Evolutionary conservation across 192 early-diverging fungal genomes (phyloP), one percentile per base, ranked within the genome.

Genomic region (Cladochytrium replicatum): DNA sequence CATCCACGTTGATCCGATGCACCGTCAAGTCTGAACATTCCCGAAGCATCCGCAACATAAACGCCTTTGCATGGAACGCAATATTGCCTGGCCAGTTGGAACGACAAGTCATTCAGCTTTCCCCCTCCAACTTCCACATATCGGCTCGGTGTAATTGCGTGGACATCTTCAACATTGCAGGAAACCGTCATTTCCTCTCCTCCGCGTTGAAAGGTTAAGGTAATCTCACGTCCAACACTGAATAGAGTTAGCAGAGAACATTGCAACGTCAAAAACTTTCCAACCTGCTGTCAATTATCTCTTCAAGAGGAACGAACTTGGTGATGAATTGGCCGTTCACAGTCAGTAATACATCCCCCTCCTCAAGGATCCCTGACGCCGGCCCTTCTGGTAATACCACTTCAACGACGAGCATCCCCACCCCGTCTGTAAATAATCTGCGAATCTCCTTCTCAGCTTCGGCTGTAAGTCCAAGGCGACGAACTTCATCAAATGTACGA

Each of bases 51-150:
- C n/a, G 87, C 71, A 7, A 92, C 79, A 68, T 86, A 90, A 0
- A 89, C 84, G 29, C 93, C 93, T 17, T 70, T 66, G 4, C 80
- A 57, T 24, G 72, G 62, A 24, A 80, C 58, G 19, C 46, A 54
- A 46, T 63, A 75, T 38, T 71, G 67, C 22, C 74, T 49, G 0
- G 68, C 68, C 3, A 78, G 64, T 62, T 72, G 69, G 45, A 78
- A 71, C 11, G 57, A 68, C 22, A 81, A 48, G 24, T 78, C 59
- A 58, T 75, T 74, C 24, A 74, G 54, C 41, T 84, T 77, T 26
- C 76, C 84, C 39, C 89, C 89, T 41, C 92, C 92, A 32, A 91
- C 77, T 45, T 89, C 82, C 0, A 95, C 77, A 64, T 84, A 88
- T 26, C 81, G 69, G 49, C 86, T 78, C 0, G 91, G 90, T 3